Percentiles rank a stretch among this genome's conserved stretches.
Evolutionary conservation across 225 moss, liverwort and hornwort species (phyloP).

Genomic region (Bryoerythrophyllum caledonicum): DNA sequence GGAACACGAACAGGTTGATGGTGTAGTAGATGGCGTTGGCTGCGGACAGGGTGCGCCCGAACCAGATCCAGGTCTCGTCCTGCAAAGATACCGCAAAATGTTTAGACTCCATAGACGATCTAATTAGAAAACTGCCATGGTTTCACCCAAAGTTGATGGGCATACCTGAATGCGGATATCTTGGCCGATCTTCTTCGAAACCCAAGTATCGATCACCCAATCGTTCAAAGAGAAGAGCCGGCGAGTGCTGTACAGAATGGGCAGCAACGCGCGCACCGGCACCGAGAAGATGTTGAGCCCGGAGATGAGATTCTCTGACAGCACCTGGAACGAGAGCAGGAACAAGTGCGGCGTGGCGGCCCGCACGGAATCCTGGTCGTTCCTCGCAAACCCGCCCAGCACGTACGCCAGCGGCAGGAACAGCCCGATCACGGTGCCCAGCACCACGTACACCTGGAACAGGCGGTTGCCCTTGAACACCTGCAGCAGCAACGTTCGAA

Average conservation of each 20-base stretch:
- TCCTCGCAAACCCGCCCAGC: slow-evolving; percentile 83
- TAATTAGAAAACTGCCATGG: neutral
- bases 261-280: slow-evolving; percentile 80
- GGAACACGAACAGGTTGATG: slow-evolving; percentile 58
- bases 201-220: slow-evolving; percentile 57
- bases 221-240: slow-evolving; percentile 73
- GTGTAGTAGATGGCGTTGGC: slow-evolving; percentile 63
- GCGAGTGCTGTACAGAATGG: slow-evolving; percentile 77
- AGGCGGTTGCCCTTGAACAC: slow-evolving; percentile 74
- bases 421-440: slow-evolving; percentile 76
- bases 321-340: slow-evolving; percentile 82
- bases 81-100: slow-evolving; percentile 4
- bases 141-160: neutral
- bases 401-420: slow-evolving; percentile 91
- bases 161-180: slow-evolving; percentile 47
- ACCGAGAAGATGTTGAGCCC: slow-evolving; percentile 84
- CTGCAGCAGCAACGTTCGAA: slow-evolving; percentile 21
- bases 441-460: slow-evolving; percentile 74
- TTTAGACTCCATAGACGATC: neutral
- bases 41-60: slow-evolving; percentile 54
- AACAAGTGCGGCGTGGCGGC: slow-evolving; percentile 91
- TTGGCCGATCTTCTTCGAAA: slow-evolving; percentile 15
- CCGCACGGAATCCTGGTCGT: slow-evolving; percentile 70
- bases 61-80: slow-evolving; percentile 68
- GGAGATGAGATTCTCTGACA: slow-evolving; percentile 83